Conservation (phyloP, 208 protist genomes). For the Endotrypanum monterogeii region DNA sequence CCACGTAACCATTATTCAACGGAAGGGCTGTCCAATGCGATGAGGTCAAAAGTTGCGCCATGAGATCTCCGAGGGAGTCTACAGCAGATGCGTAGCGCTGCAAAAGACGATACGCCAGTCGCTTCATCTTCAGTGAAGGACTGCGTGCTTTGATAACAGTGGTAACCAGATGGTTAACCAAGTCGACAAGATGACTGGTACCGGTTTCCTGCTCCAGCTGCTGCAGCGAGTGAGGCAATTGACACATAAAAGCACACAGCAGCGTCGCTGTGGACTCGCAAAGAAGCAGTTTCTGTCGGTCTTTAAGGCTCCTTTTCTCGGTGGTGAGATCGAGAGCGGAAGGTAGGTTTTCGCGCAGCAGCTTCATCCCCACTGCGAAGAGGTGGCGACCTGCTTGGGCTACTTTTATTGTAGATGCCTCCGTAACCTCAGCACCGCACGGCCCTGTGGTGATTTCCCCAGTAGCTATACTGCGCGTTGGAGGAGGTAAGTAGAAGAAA, state of each 20-base stretch:
- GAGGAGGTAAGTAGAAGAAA: constrained; percentile 19
- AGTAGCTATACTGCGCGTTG: not conserved
- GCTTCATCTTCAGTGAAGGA: constrained; percentile 23
- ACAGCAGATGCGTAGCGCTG: constrained; percentile 31
- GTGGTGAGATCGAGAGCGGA: not conserved
- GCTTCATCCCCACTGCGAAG: constrained; percentile 21
- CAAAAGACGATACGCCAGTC: constrained; percentile 15
- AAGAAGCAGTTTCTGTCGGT: constrained; percentile 14
- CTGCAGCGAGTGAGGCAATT: constrained; percentile 31
- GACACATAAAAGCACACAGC: constrained; percentile 29
- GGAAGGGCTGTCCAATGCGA: constrained; percentile 12
- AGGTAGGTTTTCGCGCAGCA: constrained; percentile 12
- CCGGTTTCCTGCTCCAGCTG: constrained; percentile 13
- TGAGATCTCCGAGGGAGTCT: constrained; percentile 5
- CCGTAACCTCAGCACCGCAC: not conserved
- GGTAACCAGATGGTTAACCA: constrained; percentile 11
- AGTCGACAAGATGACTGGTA: constrained; percentile 7
- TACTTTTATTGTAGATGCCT: not conserved
- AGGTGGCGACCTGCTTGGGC: not conserved
- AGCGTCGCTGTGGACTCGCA: constrained; percentile 25
- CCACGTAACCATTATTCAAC: constrained; percentile 10
- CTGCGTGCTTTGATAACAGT: constrained; percentile 6
- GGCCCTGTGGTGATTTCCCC: not conserved
- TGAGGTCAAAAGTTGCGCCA: constrained; percentile 17
- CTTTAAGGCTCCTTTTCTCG: not conserved